These are phyloP conservation scores for Dendrobium huoshanense DNA, from an alignment of 106 monocot species.

Conservation along the genomic window DNA sequence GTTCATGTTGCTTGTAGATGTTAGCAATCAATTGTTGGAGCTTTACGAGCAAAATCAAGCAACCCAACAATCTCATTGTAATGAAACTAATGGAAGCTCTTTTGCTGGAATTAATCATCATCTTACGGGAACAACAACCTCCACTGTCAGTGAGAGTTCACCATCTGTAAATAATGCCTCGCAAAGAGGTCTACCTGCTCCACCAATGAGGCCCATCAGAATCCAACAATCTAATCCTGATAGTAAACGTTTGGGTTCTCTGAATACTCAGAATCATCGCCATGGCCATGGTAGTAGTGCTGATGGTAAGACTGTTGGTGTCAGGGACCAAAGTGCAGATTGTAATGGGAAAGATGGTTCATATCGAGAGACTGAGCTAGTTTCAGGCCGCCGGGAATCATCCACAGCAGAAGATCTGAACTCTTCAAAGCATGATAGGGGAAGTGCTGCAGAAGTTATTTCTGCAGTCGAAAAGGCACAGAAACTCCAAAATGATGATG, in stretches of 20 bases:
- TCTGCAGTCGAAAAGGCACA: constrained; percentile 61
- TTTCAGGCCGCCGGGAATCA: neutral
- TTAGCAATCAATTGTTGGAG: constrained; percentile 99
- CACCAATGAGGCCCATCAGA: neutral
- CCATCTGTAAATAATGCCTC: neutral
- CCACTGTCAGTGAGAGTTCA: constrained; percentile 3
- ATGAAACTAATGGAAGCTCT: constrained; percentile 49
- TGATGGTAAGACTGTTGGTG: neutral
- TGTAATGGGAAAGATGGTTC: neutral
- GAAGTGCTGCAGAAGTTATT: constrained; percentile 41
- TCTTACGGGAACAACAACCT: constrained; percentile 20
- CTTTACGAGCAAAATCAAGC: constrained; percentile 87
- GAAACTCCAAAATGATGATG: constrained; percentile 32
- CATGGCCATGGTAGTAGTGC: neutral
- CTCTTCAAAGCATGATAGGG: neutral
- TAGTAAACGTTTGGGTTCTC: neutral
- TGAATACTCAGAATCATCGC: neutral
- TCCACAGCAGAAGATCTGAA: neutral
- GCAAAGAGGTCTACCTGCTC: neutral
- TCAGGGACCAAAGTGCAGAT: neutral
- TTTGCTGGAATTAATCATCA: constrained; percentile 31
- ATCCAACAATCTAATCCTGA: neutral
- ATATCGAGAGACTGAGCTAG: neutral
- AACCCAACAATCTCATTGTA: constrained; percentile 38
- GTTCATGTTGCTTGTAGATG: constrained; percentile 39